These are phyloP conservation scores for Soucietia sequanensis DNA, from an alignment of 805 yeast species.

Conservation along the genomic window DNA sequence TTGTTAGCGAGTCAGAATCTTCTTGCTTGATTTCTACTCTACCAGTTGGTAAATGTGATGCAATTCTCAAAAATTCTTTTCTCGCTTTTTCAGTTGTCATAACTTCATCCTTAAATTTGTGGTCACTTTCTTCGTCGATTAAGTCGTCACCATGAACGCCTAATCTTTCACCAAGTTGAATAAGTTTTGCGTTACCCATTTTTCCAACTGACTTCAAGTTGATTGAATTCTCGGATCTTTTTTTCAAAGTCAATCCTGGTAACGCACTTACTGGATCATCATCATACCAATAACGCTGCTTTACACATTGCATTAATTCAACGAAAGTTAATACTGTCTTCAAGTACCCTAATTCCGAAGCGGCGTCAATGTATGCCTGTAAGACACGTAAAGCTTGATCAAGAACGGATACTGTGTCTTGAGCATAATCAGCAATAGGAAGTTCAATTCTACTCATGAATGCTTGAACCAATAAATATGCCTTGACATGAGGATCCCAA, in stretches of 20 bases:
- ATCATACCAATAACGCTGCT: slow-evolving; percentile 86
- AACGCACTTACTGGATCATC: slow-evolving; percentile 61
- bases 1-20: slow-evolving; percentile 29
- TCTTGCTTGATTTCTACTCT: slow-evolving; percentile 40
- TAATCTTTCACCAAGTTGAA: slow-evolving; percentile 33
- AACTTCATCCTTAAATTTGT: slow-evolving; percentile 1
- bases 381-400: slow-evolving; percentile 93
- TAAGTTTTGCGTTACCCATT: slow-evolving; percentile 32
- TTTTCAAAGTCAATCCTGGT: slow-evolving; percentile 42
- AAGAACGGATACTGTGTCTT: slow-evolving; percentile 87
- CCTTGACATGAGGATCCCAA: slow-evolving; percentile 87
- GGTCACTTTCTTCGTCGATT: not conserved
- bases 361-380: slow-evolving; percentile 89
- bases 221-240: slow-evolving; percentile 1
- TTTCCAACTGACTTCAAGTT: slow-evolving; percentile 44
- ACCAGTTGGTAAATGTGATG: slow-evolving; percentile 63
- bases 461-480: slow-evolving; percentile 71
- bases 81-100: slow-evolving; percentile 27
- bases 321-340: slow-evolving; percentile 61
- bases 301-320: slow-evolving; percentile 76
- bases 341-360: slow-evolving; percentile 78
- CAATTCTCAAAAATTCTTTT: slow-evolving; percentile 52
- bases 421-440: slow-evolving; percentile 93
- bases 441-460: slow-evolving; percentile 68
- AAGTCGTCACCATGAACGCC: slow-evolving; percentile 28